These are phyloP conservation scores for Hypoxylon sp. DNA, from an alignment of 2,329 filamentous ascomycete genomes.

Conservation along the genomic window DNA sequence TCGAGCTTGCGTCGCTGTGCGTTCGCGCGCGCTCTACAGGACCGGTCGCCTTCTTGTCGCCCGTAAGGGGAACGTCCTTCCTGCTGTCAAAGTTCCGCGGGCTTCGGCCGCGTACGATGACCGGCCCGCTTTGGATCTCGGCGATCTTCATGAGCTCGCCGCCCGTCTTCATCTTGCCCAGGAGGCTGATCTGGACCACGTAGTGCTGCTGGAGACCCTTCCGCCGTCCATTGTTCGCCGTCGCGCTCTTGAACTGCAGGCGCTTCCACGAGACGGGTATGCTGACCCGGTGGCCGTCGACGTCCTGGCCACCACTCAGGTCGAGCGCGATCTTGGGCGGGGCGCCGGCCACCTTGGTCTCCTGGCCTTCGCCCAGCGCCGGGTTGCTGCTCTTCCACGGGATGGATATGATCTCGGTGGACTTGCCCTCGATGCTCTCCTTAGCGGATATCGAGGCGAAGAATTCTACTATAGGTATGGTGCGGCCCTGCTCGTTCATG, in stretches of 20 bases:
- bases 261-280: slow-evolving; percentile 93
- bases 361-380: slow-evolving; percentile 54
- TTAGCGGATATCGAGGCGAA: slow-evolving; percentile 84
- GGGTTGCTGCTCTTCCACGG: slow-evolving; percentile 87
- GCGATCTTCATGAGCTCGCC: slow-evolving; percentile 77
- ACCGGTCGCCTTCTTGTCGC: slow-evolving; percentile 55
- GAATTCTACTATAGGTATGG: slow-evolving; percentile 78
- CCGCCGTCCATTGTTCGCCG: slow-evolving; percentile 91
- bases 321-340: slow-evolving; percentile 65
- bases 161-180: slow-evolving; percentile 72
- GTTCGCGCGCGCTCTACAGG: slow-evolving; percentile 57
- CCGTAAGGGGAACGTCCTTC: slow-evolving; percentile 64
- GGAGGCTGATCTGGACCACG: slow-evolving; percentile 82
- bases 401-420: slow-evolving; percentile 94
- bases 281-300: slow-evolving; percentile 80
- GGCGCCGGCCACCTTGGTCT: slow-evolving; percentile 57
- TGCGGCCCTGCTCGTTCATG: slow-evolving; percentile 76
- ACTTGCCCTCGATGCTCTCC: slow-evolving; percentile 91
- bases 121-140: slow-evolving; percentile 88
- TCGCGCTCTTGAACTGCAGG: slow-evolving; percentile 94
- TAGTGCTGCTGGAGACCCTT: slow-evolving; percentile 97
- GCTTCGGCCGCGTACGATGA: slow-evolving; percentile 92
- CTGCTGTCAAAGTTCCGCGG: slow-evolving; percentile 93
- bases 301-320: slow-evolving; percentile 66
- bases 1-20: slow-evolving; percentile 45